Evolutionary conservation across 1,284 basidiomycete genomes (phyloP), one percentile per base, ranked within the genome.

Genomic region (Sporisorium sorghi): DNA sequence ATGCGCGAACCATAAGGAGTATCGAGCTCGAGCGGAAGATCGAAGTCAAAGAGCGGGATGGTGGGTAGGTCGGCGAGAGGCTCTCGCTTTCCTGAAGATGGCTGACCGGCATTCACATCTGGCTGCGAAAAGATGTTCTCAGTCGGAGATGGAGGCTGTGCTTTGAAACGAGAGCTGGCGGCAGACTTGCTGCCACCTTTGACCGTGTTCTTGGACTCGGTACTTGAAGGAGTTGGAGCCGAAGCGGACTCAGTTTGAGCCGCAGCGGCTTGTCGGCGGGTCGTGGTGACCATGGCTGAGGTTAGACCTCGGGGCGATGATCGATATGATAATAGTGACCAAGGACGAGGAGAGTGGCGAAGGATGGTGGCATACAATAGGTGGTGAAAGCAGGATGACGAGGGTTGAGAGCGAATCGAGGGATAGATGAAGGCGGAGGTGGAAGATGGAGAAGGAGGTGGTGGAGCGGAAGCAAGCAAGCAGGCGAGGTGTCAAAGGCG

Each of bases 11-110:
- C 57, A 6, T 58, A 46, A 0, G 61, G 58, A 35, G 17, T 28
- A 19, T 68, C 60, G 19, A 58, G 48, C 42, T 73, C 70, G 17
- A 73, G 56, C 1, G 59, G 70, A 37, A 73, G 40, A 26, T 73
- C 65, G 57, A 73, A 73, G 43, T 73, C 70, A 28, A 39, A 68
- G 30, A 73, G 57, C 39, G 70, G 70, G 42, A 73, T 73, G 37
- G 70, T 73, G 19, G 70, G 30, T n/a, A 56, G 24, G 0, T 57
- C 15, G 2, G 19, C n/a, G 12, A 28, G 39, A 28, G 28, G 48
- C 43, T 33, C 11, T 11, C 43, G 1, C 28, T 42, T 32, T 4
- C 33, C n/a, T 4, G 30, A 6, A 12, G 52, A 19, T 5, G n/a
- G 6, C 4, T 32, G 12, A 26, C 9, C 55, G 10, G 14, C 26